These are phyloP conservation scores for Cladophialophora psammophila DNA, from an alignment of 2,329 filamentous ascomycete genomes.

Conservation along the genomic window DNA sequence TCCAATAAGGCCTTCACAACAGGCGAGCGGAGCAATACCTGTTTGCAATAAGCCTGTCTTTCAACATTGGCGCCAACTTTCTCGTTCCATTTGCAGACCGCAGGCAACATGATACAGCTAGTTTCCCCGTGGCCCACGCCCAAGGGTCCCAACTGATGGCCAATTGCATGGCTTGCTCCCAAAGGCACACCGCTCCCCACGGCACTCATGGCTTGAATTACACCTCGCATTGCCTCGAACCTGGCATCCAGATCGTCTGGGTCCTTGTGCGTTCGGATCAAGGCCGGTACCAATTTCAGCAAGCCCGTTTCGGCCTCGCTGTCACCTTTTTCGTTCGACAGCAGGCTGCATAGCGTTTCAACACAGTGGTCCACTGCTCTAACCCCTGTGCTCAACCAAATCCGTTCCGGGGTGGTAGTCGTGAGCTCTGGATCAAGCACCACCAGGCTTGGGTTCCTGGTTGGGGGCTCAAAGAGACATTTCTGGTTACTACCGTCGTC, in stretches of 20 bases:
- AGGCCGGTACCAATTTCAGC: constrained; percentile 51
- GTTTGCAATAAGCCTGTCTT: constrained; percentile 51
- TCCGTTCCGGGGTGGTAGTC: constrained; percentile 58
- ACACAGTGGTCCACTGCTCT: constrained; percentile 66
- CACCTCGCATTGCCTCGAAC: constrained; percentile 59
- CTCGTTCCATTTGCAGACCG: constrained; percentile 65
- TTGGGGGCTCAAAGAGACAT: constrained; percentile 46
- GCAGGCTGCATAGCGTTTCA: constrained; percentile 59
- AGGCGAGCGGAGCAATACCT: constrained; percentile 51
- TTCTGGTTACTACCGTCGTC: constrained; percentile 45
- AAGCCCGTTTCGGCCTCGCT: constrained; percentile 51
- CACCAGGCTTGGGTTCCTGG: constrained; percentile 58
- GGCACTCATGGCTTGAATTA: constrained; percentile 61
- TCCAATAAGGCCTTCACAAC: constrained; percentile 50
- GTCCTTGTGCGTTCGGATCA: constrained; percentile 52
- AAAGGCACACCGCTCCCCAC: constrained; percentile 52
- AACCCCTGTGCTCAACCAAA: constrained; percentile 67
- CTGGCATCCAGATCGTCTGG: constrained; percentile 52
- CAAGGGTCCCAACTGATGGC: constrained; percentile 61
- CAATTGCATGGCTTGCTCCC: constrained; percentile 61
- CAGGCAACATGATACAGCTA: constrained; percentile 63
- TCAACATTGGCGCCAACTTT: constrained; percentile 52
- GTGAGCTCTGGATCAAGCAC: constrained; percentile 64
- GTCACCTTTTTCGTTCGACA: constrained; percentile 47
- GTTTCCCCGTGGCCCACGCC: constrained; percentile 69